phyloP scores from a whole-genome alignment of 2,329 filamentous ascomycete genomes.

The Podosphaera xanthii region DNA sequence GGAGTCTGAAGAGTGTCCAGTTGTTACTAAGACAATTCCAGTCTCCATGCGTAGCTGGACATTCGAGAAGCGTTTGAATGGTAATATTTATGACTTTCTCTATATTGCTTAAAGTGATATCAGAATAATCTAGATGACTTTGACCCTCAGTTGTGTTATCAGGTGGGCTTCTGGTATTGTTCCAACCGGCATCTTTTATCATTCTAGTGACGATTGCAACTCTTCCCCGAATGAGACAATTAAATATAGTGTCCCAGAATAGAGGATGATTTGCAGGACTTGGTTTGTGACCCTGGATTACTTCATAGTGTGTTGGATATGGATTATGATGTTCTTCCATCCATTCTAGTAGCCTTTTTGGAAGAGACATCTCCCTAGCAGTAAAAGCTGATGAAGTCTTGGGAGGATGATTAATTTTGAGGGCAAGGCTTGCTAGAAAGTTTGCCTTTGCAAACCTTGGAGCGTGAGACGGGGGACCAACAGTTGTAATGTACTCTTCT shows the following conservation, averaged over 20 bases:
- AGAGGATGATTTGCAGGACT: constrained; percentile 53
- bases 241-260: constrained; percentile 74
- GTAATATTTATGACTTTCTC: constrained; percentile 47
- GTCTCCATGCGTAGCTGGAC: constrained; percentile 44
- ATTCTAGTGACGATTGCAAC: constrained; percentile 43
- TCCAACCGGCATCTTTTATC: constrained; percentile 56
- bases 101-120: constrained; percentile 55
- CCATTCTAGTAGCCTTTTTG: constrained; percentile 67
- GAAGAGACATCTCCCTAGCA: constrained; percentile 29
- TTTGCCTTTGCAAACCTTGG: constrained; percentile 51
- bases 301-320: constrained; percentile 41
- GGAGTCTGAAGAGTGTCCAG: constrained; percentile 66
- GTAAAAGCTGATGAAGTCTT: constrained; percentile 6
- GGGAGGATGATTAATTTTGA: constrained; percentile 55
- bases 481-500: constrained; percentile 32
- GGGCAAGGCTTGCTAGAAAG: constrained; percentile 54
- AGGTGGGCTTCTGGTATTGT: constrained; percentile 40
- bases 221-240: constrained; percentile 51
- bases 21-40: constrained; percentile 69
- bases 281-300: constrained; percentile 39
- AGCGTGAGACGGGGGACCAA: constrained; percentile 39
- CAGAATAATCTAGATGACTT: constrained; percentile 35
- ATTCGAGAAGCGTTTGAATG: constrained; percentile 45
- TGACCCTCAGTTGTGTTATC: constrained; percentile 38
- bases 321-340: constrained; percentile 52